Base-by-base conservation (phyloP, 805 yeast species). In the Lachancea mirantina region DNA sequence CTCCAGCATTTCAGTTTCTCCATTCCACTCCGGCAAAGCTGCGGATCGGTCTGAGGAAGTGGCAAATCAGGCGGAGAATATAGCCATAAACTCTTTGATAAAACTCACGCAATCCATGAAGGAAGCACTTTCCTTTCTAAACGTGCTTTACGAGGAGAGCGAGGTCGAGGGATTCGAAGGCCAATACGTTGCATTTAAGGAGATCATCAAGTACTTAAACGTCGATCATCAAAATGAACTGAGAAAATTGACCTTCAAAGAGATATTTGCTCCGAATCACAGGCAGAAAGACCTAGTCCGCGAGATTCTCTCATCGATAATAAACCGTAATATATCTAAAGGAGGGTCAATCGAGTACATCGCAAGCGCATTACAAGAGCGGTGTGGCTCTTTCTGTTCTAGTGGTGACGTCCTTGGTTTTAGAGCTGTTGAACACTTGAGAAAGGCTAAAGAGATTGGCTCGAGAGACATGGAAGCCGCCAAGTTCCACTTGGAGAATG, bases 311-410 rank as follows among this genome's bases (percentile, higher is more conserved):
- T 80, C 94, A 2, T 82, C 95, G 1, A 76, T 92, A 22, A 87
- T 92, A 41, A 88, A 88, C 59, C 81, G 81, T 54, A 84, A 83
- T 44, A 87, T 92, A 36, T 69, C 84, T 23, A 76, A 83, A 43
- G 97, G 98, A n/a, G 89, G 84, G 4, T 82, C 95, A 1, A 89
- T 92, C 27, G 97, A 89, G 52, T 67, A 80, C 36, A 84, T 89
- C 32, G 94, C 96, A 1, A 76, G 78, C 21, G 76, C 88, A 1
- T 64, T 92, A 32, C 95, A 92, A 58, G 94, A 84, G 34, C 78
- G 89, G 39, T 92, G 98, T 65, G 94, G 95, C 1, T 77, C 95
- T 0, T 92, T 87, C 59, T 92, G 97, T 51, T 84, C 96, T 0
- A 76, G 94, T 10, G 84, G 82, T 44, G 98, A 92, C 58, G 96